Evolutionary conservation across 78 protist genomes (phyloP).

Genomic region (Cavenderia fasciculata): DNA sequence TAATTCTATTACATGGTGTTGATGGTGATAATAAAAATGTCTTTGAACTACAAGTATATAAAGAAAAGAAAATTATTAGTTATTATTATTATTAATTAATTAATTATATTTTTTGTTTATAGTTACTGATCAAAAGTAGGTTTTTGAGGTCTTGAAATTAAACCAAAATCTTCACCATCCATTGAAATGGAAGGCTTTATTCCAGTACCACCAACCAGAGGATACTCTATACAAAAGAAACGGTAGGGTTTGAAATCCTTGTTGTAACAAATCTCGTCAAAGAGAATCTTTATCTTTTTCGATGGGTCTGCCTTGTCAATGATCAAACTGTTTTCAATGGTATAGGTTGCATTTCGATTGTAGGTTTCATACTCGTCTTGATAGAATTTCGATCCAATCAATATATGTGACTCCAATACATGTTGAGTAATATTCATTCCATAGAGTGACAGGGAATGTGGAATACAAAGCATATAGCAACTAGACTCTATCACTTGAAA

Average conservation of each 20-base stretch:
- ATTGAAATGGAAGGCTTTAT: conserved; percentile 41
- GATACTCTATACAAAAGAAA: conserved; percentile 56
- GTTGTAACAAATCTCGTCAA: conserved; percentile 62
- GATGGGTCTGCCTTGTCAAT: conserved; percentile 1
- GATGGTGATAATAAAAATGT: conserved; percentile 28
- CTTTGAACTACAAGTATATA: conserved; percentile 11
- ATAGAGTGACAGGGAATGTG: conserved; percentile 48
- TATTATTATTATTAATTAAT: neutral
- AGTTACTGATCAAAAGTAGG: conserved; percentile 65
- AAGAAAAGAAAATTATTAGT: neutral
- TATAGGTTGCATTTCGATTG: conserved; percentile 19
- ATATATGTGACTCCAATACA: conserved; percentile 50
- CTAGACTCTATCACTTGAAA: conserved; percentile 36
- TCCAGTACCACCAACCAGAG: conserved; percentile 66
- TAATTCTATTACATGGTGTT: conserved; percentile 19
- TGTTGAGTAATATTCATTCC: conserved; percentile 53
- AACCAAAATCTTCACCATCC: conserved; percentile 8
- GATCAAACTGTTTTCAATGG: conserved; percentile 28
- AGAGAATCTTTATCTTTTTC: conserved; percentile 49
- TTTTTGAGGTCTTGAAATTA: conserved; percentile 27
- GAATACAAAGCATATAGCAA: conserved; percentile 55
- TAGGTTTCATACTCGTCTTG: conserved; percentile 63
- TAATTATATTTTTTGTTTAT: neutral
- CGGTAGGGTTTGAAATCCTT: conserved; percentile 59
- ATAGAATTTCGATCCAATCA: conserved; percentile 60